Percentiles rank a stretch among this genome's conserved stretches.
These are phyloP conservation scores for Austroboletus novae-zelandiae DNA, from an alignment of 1,284 basidiomycete species.

Conservation along the genomic window DNA sequence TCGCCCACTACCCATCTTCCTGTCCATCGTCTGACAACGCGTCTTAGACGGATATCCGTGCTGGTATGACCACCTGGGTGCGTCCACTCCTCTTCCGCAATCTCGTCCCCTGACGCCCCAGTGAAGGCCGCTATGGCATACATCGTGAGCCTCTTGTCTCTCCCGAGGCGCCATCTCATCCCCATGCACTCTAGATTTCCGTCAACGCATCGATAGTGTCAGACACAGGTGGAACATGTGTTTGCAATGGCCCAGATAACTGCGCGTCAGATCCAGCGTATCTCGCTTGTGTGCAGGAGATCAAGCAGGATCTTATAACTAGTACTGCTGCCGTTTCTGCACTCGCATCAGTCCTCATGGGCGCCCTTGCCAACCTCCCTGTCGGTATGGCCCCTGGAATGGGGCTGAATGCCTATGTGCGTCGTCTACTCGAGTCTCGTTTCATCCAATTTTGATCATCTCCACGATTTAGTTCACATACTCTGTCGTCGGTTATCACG, in stretches of 20 bases:
- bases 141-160: constrained; percentile 42
- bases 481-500: constrained; percentile 84
- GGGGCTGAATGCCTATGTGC: constrained; percentile 80
- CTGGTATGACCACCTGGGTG: constrained; percentile 82
- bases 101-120: constrained; percentile 6
- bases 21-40: constrained; percentile 5
- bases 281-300: constrained; percentile 61
- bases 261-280: constrained; percentile 63
- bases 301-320: constrained; percentile 73
- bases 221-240: constrained; percentile 80
- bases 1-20: constrained; percentile 5
- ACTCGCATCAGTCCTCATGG: constrained; percentile 80
- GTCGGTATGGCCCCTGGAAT: constrained; percentile 80
- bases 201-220: constrained; percentile 80
- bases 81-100: constrained; percentile 19
- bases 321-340: constrained; percentile 78
- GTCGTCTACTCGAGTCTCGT: constrained; percentile 25
- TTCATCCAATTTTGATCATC: not conserved
- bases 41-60: constrained; percentile 72
- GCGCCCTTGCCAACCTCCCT: constrained; percentile 80
- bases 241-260: constrained; percentile 54
- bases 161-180: not conserved
- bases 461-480: constrained; percentile 66
- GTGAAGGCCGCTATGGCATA: constrained; percentile 66
- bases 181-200: constrained; percentile 55